phyloP scores from a whole-genome alignment of 495 filamentous ascomycete genomes.

The Neurospora sp. region DNA sequence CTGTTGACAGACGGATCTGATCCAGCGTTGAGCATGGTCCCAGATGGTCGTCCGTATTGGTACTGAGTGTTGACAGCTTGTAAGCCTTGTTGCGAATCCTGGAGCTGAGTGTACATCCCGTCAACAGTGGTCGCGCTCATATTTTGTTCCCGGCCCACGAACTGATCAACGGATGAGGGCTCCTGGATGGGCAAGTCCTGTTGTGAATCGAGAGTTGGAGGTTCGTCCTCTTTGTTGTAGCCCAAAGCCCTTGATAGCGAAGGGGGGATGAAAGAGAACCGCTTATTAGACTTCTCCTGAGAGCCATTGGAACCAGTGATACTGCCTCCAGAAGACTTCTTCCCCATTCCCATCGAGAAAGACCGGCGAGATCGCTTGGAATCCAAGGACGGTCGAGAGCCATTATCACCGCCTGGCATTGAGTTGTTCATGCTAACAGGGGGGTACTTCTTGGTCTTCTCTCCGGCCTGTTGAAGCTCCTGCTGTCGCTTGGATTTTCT shows the following conservation, averaged over 20 bases:
- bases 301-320: constrained; percentile 41
- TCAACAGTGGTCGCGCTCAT: constrained; percentile 24
- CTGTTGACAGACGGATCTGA: constrained; percentile 40
- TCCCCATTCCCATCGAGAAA: constrained; percentile 60
- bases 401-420: constrained; percentile 27
- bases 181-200: constrained; percentile 39
- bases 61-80: constrained; percentile 12
- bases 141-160: constrained; percentile 20
- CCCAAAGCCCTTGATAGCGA: constrained; percentile 59
- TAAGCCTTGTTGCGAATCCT: constrained; percentile 16
- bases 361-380: constrained; percentile 58
- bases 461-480: constrained; percentile 27
- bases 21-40: constrained; percentile 25
- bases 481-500: constrained; percentile 35
- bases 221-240: constrained; percentile 36
- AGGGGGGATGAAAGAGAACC: constrained; percentile 74
- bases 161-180: constrained; percentile 29
- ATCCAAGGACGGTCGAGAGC: constrained; percentile 66
- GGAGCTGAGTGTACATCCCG: constrained; percentile 32
- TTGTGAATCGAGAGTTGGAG: constrained; percentile 29
- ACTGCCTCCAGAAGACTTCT: constrained; percentile 53
- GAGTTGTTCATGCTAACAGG: constrained; percentile 69
- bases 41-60: constrained; percentile 27
- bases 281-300: constrained; percentile 44
- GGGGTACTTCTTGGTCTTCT: constrained; percentile 55